Evolutionary conservation across 352 stramenopile genomes (phyloP).

Genomic region (Phytopythium litorale): DNA sequence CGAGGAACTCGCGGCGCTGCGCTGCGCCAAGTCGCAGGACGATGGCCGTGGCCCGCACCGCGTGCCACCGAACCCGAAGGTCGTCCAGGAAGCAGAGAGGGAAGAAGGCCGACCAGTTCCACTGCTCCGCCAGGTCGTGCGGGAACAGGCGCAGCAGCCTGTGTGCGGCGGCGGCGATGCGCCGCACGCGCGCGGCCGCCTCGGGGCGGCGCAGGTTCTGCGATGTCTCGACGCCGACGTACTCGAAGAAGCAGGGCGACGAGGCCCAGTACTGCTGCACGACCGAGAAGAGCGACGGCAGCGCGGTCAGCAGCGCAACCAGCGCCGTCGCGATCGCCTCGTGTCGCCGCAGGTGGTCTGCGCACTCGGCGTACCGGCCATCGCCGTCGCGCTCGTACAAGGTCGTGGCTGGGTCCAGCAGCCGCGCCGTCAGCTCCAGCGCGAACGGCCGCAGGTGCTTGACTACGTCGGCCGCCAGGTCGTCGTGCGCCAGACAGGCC

Average conservation of each 20-base stretch:
- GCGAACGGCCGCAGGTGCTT: conserved; percentile 66
- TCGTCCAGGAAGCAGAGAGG: conserved; percentile 77
- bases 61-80: conserved; percentile 50
- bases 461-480: conserved; percentile 43
- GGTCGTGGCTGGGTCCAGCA: conserved; percentile 44
- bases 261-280: conserved; percentile 64
- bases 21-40: conserved; percentile 68
- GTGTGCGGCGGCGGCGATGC: conserved; percentile 58
- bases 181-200: conserved; percentile 31
- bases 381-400: conserved; percentile 35
- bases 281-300: conserved; percentile 51
- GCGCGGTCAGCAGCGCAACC: conserved; percentile 42
- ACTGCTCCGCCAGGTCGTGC: conserved; percentile 49
- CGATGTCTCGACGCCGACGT: conserved; percentile 36
- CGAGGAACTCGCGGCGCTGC: conserved; percentile 63
- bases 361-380: conserved; percentile 20
- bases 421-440: conserved; percentile 61
- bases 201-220: conserved; percentile 35
- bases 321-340: conserved; percentile 55
- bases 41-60: conserved; percentile 47
- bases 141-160: conserved; percentile 50
- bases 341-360: conserved; percentile 43
- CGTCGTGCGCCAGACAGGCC: conserved; percentile 42
- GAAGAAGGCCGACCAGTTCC: conserved; percentile 83
- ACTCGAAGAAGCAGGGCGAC: conserved; percentile 76